These are phyloP conservation scores for Yarrowia hollandica DNA, from an alignment of 805 yeast genomes.

Conservation along the genomic window DNA sequence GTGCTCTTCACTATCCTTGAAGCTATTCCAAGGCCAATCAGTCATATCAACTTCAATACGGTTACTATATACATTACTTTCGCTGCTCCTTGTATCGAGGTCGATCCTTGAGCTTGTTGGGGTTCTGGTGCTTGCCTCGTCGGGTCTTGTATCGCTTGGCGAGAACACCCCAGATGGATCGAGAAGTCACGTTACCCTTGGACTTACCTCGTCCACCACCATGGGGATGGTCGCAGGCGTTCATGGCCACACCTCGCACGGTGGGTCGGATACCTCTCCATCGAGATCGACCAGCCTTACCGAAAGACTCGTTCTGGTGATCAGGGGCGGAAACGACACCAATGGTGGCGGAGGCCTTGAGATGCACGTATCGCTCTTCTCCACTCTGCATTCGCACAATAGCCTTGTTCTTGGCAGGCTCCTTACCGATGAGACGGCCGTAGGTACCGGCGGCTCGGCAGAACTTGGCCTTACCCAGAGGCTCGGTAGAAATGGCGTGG, in stretches of 20 bases:
- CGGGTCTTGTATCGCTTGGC: slow-evolving; percentile 93
- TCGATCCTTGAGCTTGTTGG: slow-evolving; percentile 85
- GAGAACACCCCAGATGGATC: slow-evolving; percentile 93
- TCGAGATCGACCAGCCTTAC: slow-evolving; percentile 96
- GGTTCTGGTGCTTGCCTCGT: slow-evolving; percentile 81
- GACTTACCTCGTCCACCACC: slow-evolving; percentile 99
- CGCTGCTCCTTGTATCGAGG: slow-evolving; percentile 64
- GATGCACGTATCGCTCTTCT: slow-evolving; percentile 84
- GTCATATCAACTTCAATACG: no score
- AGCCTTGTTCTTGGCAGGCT: slow-evolving; percentile 68
- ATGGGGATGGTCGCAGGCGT: slow-evolving; percentile 95
- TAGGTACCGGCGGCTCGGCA: slow-evolving; percentile 95
- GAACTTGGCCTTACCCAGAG: slow-evolving; percentile 77
- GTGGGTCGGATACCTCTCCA: slow-evolving; percentile 91
- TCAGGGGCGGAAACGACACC: slow-evolving; percentile 92
- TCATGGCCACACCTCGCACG: slow-evolving; percentile 98
- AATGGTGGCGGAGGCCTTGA: slow-evolving; percentile 88
- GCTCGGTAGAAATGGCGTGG: slow-evolving; percentile 79
- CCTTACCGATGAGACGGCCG: slow-evolving; percentile 81
- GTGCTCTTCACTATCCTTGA: no score
- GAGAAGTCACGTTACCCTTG: slow-evolving; percentile 90
- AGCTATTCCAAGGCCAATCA: no score
- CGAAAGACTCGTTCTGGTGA: slow-evolving; percentile 83
- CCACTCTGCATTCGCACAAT: slow-evolving; percentile 84
- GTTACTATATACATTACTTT: slow-evolving; percentile 29